These are phyloP conservation scores for Phaeosphaeria sp. DNA, from an alignment of 2,329 filamentous ascomycete species.

Conservation along the genomic window DNA sequence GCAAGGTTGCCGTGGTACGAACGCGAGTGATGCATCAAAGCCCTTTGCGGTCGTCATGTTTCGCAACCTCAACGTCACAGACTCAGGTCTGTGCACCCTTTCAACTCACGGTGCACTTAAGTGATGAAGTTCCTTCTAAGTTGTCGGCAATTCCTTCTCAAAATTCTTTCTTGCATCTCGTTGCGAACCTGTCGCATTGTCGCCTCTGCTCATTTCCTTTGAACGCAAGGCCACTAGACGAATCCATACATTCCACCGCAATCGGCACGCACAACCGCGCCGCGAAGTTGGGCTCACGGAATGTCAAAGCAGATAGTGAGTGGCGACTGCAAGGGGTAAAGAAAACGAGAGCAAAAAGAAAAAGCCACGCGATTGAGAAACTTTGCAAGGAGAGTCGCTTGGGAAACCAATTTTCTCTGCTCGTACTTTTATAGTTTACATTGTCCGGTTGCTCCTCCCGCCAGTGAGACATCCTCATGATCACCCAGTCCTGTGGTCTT, in stretches of 20 bases:
- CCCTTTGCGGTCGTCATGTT: conserved; percentile 16
- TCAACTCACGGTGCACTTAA: neutral
- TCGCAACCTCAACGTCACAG: conserved; percentile 10
- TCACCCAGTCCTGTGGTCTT: conserved; percentile 1
- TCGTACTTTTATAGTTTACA: conserved; percentile 7
- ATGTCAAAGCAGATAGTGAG: conserved; percentile 35
- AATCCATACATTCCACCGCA: conserved; percentile 6
- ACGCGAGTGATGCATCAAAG: conserved; percentile 7
- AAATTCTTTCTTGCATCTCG: neutral
- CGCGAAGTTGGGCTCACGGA: conserved; percentile 22
- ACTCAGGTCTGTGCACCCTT: neutral
- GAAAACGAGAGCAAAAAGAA: neutral
- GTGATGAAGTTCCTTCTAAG: neutral
- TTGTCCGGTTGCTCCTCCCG: conserved; percentile 1
- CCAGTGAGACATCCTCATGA: neutral
- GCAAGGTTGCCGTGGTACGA: conserved; percentile 38
- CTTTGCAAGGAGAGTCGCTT: conserved; percentile 26
- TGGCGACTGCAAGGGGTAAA: conserved; percentile 40
- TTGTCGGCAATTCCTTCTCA: neutral
- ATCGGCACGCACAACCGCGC: neutral
- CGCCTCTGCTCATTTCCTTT: neutral
- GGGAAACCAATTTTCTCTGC: conserved; percentile 25
- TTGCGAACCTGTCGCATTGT: neutral
- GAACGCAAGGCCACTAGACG: neutral
- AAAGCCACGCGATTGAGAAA: conserved; percentile 15